Percentiles rank a stretch among this genome's conserved stretches.
Evolutionary conservation across 2,329 filamentous ascomycete genomes (phyloP).

Genomic region (Fusarium chuoi): DNA sequence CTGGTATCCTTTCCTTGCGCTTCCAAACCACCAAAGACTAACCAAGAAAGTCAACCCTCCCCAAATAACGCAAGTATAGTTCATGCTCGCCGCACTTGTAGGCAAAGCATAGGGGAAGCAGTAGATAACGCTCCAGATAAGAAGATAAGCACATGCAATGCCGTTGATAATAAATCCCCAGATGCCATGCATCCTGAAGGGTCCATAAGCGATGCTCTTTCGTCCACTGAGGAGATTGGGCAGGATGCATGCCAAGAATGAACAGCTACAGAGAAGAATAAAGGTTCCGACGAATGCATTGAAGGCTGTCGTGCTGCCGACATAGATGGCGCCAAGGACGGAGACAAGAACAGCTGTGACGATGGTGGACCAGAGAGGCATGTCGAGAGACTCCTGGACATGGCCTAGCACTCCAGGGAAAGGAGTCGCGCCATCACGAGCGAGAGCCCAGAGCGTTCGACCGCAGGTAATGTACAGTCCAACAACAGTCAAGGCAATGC

Average conservation of each 20-base stretch:
- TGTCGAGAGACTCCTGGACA: constrained; percentile 46
- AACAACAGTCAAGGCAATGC: constrained; percentile 50
- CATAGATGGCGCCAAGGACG: constrained; percentile 70
- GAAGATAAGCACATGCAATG: constrained; percentile 66
- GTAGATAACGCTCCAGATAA: constrained; percentile 71
- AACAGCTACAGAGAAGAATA: constrained; percentile 50
- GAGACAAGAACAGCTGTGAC: constrained; percentile 58
- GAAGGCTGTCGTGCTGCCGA: constrained; percentile 74
- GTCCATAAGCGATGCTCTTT: constrained; percentile 58
- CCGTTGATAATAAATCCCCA: constrained; percentile 63
- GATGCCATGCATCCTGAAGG: constrained; percentile 63
- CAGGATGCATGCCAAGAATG: constrained; percentile 71
- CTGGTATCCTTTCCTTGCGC: constrained; percentile 42
- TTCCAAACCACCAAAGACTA: constrained; percentile 54
- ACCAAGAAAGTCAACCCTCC: constrained; percentile 54
- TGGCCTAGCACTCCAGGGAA: constrained; percentile 44
- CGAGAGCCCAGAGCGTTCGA: constrained; percentile 54
- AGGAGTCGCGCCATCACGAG: constrained; percentile 53
- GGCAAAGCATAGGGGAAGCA: constrained; percentile 66
- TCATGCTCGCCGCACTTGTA: constrained; percentile 60
- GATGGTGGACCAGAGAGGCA: constrained; percentile 59
- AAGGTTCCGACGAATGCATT: constrained; percentile 69
- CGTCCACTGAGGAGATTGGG: constrained; percentile 61
- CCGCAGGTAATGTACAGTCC: constrained; percentile 53
- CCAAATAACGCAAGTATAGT: constrained; percentile 60